These are phyloP conservation scores for Pythium apleroticum DNA, from an alignment of 352 stramenopile genomes.

Conservation along the genomic window DNA sequence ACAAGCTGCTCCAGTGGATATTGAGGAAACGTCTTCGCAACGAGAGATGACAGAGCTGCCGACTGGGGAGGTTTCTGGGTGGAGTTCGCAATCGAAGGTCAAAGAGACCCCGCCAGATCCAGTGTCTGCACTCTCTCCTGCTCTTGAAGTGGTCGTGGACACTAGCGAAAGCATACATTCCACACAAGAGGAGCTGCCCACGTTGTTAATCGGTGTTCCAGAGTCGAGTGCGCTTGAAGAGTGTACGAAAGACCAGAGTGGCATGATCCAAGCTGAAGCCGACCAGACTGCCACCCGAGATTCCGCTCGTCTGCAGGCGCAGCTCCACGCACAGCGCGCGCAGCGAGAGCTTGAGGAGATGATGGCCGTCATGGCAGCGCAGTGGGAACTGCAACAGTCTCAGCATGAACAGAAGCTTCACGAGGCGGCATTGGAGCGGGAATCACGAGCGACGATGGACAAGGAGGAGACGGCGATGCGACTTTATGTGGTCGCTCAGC, in stretches of 20 bases:
- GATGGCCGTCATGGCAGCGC: slow-evolving; percentile 23
- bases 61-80: too few species aligned
- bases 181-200: too few species aligned
- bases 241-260: not conserved
- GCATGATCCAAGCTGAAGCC: not conserved
- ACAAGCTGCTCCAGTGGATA: not conserved
- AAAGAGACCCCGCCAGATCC: not conserved
- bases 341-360: slow-evolving; percentile 12
- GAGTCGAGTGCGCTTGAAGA: not conserved
- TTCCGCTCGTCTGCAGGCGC: not conserved
- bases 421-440: slow-evolving; percentile 15
- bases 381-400: slow-evolving; percentile 29
- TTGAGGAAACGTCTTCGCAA: too few species aligned
- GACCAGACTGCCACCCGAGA: not conserved
- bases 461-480: slow-evolving; percentile 21
- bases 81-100: not conserved
- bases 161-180: not conserved
- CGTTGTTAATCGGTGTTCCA: not conserved
- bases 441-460: slow-evolving; percentile 20
- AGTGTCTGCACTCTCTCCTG: not conserved
- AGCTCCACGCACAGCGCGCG: slow-evolving; percentile 7
- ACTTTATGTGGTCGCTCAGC: not conserved
- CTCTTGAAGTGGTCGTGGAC: not conserved
- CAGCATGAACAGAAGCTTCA: slow-evolving; percentile 12
- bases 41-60: not conserved